These are phyloP conservation scores for Pyrus betulifolia DNA, from an alignment of 306 rosid species.

Conservation along the genomic window DNA sequence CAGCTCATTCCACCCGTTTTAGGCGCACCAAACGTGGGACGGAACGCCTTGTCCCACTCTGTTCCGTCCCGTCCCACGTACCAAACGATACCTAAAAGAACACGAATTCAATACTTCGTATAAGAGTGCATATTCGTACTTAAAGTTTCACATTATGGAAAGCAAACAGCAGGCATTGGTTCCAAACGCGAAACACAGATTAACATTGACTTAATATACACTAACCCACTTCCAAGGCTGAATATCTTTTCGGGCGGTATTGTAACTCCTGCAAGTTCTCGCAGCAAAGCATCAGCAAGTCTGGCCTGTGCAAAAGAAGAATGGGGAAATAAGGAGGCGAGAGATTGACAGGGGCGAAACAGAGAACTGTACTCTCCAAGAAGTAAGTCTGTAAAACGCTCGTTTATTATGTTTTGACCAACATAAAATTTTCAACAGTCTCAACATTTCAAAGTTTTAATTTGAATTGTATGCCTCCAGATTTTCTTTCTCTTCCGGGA, in stretches of 20 bases:
- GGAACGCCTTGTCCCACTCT: too few relatives aligned
- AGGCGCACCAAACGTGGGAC: too few relatives aligned
- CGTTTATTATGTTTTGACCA: neutral
- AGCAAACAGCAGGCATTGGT: neutral
- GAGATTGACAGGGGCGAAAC: neutral
- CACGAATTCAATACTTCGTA: neutral
- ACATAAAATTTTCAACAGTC: neutral
- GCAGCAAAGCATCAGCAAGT: slow-evolving; percentile 73
- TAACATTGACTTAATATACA: neutral
- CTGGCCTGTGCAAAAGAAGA: slow-evolving; percentile 44
- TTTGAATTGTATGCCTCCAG: too few relatives aligned
- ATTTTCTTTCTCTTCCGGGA: neutral
- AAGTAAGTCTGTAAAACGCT: neutral
- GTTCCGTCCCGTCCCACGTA: too few relatives aligned
- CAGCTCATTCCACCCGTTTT: too few relatives aligned
- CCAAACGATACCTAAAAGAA: neutral
- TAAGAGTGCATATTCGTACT: neutral
- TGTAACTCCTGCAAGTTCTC: slow-evolving; percentile 72
- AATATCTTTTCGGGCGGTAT: slow-evolving; percentile 74
- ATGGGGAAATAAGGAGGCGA: neutral
- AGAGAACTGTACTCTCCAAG: neutral
- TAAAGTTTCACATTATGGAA: neutral
- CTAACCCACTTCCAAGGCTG: slow-evolving; percentile 85
- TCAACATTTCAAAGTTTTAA: neutral
- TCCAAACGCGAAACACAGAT: neutral